Base-by-base conservation (phyloP, 225 moss, liverwort and hornwort genomes). In the Marchantia polymorpha region DNA sequence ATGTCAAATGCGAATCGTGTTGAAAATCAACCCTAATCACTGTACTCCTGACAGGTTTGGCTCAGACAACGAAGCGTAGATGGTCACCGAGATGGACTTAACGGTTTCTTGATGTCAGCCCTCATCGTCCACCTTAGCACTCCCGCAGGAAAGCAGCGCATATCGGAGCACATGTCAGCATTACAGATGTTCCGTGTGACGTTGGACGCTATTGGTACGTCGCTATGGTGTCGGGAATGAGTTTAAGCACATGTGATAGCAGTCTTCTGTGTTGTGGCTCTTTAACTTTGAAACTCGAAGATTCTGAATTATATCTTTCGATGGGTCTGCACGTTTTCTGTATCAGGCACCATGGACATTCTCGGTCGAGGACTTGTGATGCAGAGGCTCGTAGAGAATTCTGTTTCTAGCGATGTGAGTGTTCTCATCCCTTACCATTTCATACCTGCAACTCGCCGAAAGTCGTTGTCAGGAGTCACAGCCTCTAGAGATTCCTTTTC, bases 131-230 rank as follows among this genome's bases (percentile, higher is more conserved):
- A 99, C 51, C 85, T 95, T 50, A 85, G 85, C 69, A 86, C 91
- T 82, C 75, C 91, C 77, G 91, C 89, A 8, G 95, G 95, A 69
- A 93, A 90, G 59, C 89, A 81, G 46, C 89, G 92, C 50, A 91
- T 95, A 75, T 89, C 88, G 68, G 83, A 90, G 72, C 90, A 92
- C 72, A 90, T 94, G 95, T 87, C 90, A 73, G 85, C 90, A 17
- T 80, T 95, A 80, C 99, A 95, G 89, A 86, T 90, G n/a, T 95
- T 99, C 76, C 91, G 99, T 49, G 83, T 95, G 13, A 89, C 85
- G 12, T 86, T 99, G 91, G 95, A 94, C 78, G 90, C 90, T 27
- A 85, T 99, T 77, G 89, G 87, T 89, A 80, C 22, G 85, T 63
- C 10, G 3, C 10, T 0, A 48, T 49, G 16, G 30, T 55, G 14